Conservation (phyloP, 495 filamentous ascomycete genomes). For the Podospora pseudoanserina region DNA sequence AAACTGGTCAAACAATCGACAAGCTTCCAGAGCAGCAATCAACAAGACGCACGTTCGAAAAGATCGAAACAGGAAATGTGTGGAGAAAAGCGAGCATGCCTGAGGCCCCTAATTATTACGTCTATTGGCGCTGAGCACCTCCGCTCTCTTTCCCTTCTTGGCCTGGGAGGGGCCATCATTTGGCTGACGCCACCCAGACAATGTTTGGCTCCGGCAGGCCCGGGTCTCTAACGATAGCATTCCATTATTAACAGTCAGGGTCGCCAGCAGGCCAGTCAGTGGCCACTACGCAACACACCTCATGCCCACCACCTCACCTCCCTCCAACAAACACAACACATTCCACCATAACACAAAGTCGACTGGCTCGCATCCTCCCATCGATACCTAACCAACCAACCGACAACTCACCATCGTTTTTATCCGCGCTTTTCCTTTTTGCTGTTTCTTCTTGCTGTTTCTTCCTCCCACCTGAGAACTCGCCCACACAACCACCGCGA, state of each 20-base stretch:
- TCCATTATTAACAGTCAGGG: background rate
- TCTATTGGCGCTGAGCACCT: background rate
- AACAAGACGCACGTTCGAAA: background rate
- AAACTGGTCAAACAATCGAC: background rate
- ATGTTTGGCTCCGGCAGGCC: conserved; percentile 6
- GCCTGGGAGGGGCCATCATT: background rate
- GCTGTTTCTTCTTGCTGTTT: too few species aligned
- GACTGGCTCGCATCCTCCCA: conserved; percentile 6
- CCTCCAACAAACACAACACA: background rate
- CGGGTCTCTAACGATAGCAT: conserved; percentile 7
- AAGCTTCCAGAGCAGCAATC: background rate
- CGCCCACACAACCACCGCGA: background rate
- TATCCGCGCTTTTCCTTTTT: background rate
- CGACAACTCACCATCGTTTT: background rate
- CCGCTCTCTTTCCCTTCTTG: conserved; percentile 1
- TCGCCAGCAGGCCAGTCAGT: background rate
- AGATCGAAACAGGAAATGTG: background rate
- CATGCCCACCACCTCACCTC: background rate
- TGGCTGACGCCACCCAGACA: conserved; percentile 11
- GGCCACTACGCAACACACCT: background rate
- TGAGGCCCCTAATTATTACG: conserved; percentile 9
- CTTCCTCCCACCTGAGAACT: background rate
- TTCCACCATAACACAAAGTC: conserved; percentile 1
- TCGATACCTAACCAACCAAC: background rate
- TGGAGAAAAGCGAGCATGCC: background rate